Conservation (phyloP, 208 protist species). For the Trypanosoma boissoni region DNA sequence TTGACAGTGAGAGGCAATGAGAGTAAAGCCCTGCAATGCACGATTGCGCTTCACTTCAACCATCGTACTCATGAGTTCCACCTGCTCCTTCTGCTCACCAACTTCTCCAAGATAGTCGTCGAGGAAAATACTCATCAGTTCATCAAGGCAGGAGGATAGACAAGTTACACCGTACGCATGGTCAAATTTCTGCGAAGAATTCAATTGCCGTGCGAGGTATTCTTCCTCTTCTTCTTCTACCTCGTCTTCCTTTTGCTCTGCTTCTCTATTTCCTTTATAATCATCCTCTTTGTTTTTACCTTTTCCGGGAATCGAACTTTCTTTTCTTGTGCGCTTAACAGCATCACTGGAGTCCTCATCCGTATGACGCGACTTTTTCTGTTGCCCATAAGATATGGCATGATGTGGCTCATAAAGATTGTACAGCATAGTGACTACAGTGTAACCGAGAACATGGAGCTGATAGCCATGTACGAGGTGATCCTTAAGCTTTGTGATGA, state of each 20-base stretch:
- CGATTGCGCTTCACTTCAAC: constrained; percentile 86
- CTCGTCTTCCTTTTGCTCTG: constrained; percentile 1
- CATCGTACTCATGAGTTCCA: constrained; percentile 91
- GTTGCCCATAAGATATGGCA: constrained; percentile 18
- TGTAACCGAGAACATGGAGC: constrained; percentile 91
- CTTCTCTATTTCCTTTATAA: constrained; percentile 4
- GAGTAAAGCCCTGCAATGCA: constrained; percentile 80
- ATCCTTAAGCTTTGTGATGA: constrained; percentile 84
- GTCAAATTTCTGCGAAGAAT: constrained; percentile 44
- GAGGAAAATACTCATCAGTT: constrained; percentile 80
- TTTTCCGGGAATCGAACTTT: not conserved
- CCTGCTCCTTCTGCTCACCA: constrained; percentile 85
- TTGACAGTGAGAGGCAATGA: constrained; percentile 75
- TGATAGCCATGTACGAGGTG: constrained; percentile 91
- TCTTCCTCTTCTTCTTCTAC: constrained; percentile 32
- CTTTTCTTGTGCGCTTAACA: constrained; percentile 1
- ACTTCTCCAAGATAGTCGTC: constrained; percentile 92
- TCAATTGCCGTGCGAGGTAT: constrained; percentile 46
- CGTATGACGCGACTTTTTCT: not conserved
- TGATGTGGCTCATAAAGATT: constrained; percentile 86
- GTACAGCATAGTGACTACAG: constrained; percentile 84
- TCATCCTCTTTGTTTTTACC: not conserved
- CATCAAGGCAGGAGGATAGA: constrained; percentile 63
- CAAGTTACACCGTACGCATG: constrained; percentile 64
- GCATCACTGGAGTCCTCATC: not conserved